These are phyloP conservation scores for Neurospora cerealis DNA, from an alignment of 495 filamentous ascomycete genomes.

Conservation along the genomic window DNA sequence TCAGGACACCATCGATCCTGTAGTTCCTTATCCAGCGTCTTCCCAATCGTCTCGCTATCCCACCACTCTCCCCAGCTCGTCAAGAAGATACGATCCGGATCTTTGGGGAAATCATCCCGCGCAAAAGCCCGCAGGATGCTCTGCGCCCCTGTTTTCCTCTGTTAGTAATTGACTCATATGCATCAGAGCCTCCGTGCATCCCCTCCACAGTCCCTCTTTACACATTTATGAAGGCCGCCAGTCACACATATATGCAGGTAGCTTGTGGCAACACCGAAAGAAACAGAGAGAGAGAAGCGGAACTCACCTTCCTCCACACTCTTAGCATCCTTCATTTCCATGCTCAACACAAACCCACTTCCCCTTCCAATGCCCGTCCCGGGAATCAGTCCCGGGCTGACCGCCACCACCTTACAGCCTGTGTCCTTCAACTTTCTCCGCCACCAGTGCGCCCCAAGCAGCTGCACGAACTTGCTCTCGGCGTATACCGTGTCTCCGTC, in stretches of 20 bases:
- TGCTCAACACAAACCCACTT: slow-evolving; percentile 3
- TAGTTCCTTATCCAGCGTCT: slow-evolving; percentile 26
- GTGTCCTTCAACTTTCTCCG: slow-evolving; percentile 30
- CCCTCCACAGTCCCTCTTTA: not conserved
- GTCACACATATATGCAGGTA: not conserved
- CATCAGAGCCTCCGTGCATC: not conserved
- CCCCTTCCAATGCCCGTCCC: slow-evolving; percentile 22
- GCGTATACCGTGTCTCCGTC: slow-evolving; percentile 15
- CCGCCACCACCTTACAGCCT: slow-evolving; percentile 28
- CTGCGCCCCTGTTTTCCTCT: slow-evolving; percentile 20
- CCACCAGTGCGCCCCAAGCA: slow-evolving; percentile 39
- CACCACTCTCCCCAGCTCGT: slow-evolving; percentile 43
- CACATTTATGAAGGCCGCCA: not conserved
- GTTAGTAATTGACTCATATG: not conserved
- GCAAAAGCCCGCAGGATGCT: slow-evolving; percentile 32
- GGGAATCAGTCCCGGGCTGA: slow-evolving; percentile 35
- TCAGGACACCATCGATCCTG: slow-evolving; percentile 37
- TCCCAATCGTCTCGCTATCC: slow-evolving; percentile 27
- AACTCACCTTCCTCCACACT: slow-evolving; percentile 26
- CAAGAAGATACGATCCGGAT: slow-evolving; percentile 35
- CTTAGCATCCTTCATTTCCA: slow-evolving; percentile 28
- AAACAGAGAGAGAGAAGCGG: not conserved
- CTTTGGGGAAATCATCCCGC: slow-evolving; percentile 32
- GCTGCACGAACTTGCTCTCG: slow-evolving; percentile 33
- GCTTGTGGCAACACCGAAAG: not conserved